Evolutionary conservation across 805 yeast species (phyloP).

Genomic region (Saturnispora saitoi): DNA sequence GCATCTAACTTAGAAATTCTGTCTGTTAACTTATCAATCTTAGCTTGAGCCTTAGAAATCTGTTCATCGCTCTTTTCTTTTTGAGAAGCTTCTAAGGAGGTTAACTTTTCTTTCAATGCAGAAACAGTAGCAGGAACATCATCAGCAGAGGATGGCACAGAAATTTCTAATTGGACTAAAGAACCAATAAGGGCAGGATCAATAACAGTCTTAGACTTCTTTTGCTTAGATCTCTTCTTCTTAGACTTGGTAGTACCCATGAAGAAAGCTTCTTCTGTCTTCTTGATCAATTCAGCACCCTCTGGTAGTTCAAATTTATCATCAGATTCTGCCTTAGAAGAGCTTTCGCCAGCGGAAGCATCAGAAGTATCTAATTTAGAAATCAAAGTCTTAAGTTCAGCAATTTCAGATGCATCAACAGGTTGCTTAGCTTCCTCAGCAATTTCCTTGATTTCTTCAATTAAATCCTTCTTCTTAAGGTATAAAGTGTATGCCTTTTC

Average conservation of each 20-base stretch:
- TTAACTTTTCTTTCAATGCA: slow-evolving; percentile 63
- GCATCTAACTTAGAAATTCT: slow-evolving; percentile 24
- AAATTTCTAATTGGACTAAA: slow-evolving; percentile 65
- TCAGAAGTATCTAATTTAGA: slow-evolving; percentile 69
- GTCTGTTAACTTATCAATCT: slow-evolving; percentile 62
- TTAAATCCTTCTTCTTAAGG: slow-evolving; percentile 42
- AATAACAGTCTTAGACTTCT: slow-evolving; percentile 43
- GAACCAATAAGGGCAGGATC: slow-evolving; percentile 75
- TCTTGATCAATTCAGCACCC: slow-evolving; percentile 55
- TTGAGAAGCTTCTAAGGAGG: slow-evolving; percentile 60
- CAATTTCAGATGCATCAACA: slow-evolving; percentile 76
- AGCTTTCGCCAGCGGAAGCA: slow-evolving; percentile 15
- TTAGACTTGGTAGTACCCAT: slow-evolving; percentile 41
- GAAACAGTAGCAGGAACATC: slow-evolving; percentile 60
- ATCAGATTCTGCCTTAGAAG: slow-evolving; percentile 31
- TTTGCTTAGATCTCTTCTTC: slow-evolving; percentile 39
- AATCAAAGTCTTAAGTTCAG: slow-evolving; percentile 64
- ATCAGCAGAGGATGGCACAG: slow-evolving; percentile 69
- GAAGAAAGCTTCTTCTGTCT: slow-evolving; percentile 45
- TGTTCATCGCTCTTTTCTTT: slow-evolving; percentile 73
- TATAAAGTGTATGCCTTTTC: slow-evolving; percentile 45
- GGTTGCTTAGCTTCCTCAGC: slow-evolving; percentile 67
- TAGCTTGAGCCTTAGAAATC: slow-evolving; percentile 67
- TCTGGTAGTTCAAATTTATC: slow-evolving; percentile 46
- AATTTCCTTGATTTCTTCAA: slow-evolving; percentile 56